phyloP scores from a whole-genome alignment of 345 rosid species.

The Melaleuca alternifolia region DNA sequence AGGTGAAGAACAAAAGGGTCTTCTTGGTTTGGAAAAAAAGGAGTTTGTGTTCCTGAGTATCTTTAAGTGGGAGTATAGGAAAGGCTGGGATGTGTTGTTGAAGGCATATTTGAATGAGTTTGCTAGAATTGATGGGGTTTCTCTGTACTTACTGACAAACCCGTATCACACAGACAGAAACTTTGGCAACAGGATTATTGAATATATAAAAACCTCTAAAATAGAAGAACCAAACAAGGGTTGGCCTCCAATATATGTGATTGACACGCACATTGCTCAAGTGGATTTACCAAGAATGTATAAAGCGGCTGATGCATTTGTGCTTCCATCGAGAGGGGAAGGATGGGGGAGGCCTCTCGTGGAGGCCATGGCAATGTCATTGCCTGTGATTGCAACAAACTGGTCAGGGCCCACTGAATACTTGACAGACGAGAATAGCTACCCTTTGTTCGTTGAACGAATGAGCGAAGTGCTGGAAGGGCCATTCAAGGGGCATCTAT shows the following conservation, averaged over 20 bases:
- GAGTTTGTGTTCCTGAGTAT: slow-evolving; percentile 76
- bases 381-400: slow-evolving; percentile 69
- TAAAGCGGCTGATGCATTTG: slow-evolving; percentile 75
- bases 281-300: slow-evolving; percentile 59
- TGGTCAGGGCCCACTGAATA: slow-evolving; percentile 89
- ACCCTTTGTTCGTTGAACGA: slow-evolving; percentile 48
- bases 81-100: slow-evolving; percentile 87
- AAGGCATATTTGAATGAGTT: slow-evolving; percentile 66
- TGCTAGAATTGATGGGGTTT: slow-evolving; percentile 36
- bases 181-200: slow-evolving; percentile 65
- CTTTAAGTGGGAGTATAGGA: slow-evolving; percentile 82
- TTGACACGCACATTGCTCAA: slow-evolving; percentile 62
- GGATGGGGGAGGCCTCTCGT: slow-evolving; percentile 79
- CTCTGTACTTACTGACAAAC: slow-evolving; percentile 61
- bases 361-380: slow-evolving; percentile 90
- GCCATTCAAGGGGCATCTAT: slow-evolving; percentile 67
- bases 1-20: slow-evolving; percentile 11
- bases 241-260: slow-evolving; percentile 47
- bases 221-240: slow-evolving; percentile 29
- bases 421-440: slow-evolving; percentile 58
- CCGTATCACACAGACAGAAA: slow-evolving; percentile 56
- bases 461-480: slow-evolving; percentile 63
- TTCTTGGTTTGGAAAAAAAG: background rate
- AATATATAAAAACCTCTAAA: slow-evolving; percentile 35
- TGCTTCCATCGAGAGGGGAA: slow-evolving; percentile 80